Evolutionary conservation across 225 moss, liverwort and hornwort genomes (phyloP).

Genomic region (Takakia lepidozioides): DNA sequence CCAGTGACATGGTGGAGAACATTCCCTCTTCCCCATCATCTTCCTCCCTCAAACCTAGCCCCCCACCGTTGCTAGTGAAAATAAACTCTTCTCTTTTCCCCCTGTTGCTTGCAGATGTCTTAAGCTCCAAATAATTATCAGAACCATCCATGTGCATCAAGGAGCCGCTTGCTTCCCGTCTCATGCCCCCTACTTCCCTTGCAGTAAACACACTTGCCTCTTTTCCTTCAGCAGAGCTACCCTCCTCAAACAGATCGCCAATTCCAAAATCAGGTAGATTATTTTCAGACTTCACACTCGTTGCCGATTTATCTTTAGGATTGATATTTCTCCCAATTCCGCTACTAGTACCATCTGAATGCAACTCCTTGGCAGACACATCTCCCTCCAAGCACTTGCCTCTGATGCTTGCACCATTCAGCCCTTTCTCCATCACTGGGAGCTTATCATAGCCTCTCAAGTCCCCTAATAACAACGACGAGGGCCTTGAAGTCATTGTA

Average conservation of each 20-base stretch:
- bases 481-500: too few relatives aligned
- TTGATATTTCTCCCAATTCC: neutral
- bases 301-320: neutral
- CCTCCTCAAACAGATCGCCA: conserved; percentile 50
- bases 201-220: conserved; percentile 14
- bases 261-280: conserved; percentile 42
- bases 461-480: too few relatives aligned
- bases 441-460: conserved; percentile 1
- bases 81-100: conserved; percentile 12
- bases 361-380: conserved; percentile 1
- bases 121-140: conserved; percentile 33
- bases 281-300: conserved; percentile 8
- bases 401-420: neutral
- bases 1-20: conserved; percentile 61
- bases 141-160: conserved; percentile 18
- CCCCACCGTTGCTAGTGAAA: conserved; percentile 20
- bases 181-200: conserved; percentile 8
- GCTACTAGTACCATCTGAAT: neutral
- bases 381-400: conserved; percentile 4
- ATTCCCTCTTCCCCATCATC: conserved; percentile 22
- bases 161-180: conserved; percentile 11
- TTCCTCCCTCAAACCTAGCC: conserved; percentile 29
- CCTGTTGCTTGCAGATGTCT: conserved; percentile 7
- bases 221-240: conserved; percentile 8
- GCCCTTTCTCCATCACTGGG: conserved; percentile 7